Base-by-base conservation (phyloP, 1,284 basidiomycete genomes). In the Leccinum angustisporum region DNA sequence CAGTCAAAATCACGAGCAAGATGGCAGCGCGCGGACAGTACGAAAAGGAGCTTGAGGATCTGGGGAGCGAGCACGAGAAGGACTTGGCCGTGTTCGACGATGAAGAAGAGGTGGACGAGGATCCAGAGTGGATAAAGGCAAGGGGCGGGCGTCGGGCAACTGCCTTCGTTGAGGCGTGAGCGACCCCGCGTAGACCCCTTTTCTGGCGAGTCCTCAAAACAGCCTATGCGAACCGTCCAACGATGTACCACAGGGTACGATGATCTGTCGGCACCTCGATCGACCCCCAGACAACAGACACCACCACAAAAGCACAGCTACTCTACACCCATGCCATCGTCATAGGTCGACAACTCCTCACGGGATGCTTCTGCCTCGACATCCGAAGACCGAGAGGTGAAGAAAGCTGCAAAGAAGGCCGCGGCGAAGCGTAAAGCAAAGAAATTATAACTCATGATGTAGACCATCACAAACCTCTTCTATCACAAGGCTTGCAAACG, bases 151-250 rank as follows among this genome's bases (percentile, higher is more conserved):
- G 21, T 21, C 21, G 21, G 21, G 27, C 59, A 65, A 46, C 51
- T 54, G 3, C 34, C 65, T 25, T 69, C 63, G 50, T 77, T 73
- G 46, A 87, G 82, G 70, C 80, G 84, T 51, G 81, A 81, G 69
- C 78, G 86, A 64, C 78, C 80, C 48, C 75, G 74, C 0, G 72
- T 87, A 50, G 88, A 90, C 74, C 84, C 85, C 8, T 90, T 90
- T 67, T 81, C 83, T 63, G 87, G 90, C 86, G 71, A 54, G 61
- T 38, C 77, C 68, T 30, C 56, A 21, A 8, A 59, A 2, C 14
- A 52, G 11, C 3, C 13, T 33, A n/a, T 60, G 58, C n/a, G 11
- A 34, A n/a, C 2, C 18, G 34, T 59, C 8, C n/a, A 16, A 10
- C 8, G 10, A 14, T 40, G 18, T 59, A 3, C 9, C 11, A 1